These are phyloP conservation scores for Sporisorium graminicola DNA, from an alignment of 1,284 basidiomycete genomes.

Conservation along the genomic window DNA sequence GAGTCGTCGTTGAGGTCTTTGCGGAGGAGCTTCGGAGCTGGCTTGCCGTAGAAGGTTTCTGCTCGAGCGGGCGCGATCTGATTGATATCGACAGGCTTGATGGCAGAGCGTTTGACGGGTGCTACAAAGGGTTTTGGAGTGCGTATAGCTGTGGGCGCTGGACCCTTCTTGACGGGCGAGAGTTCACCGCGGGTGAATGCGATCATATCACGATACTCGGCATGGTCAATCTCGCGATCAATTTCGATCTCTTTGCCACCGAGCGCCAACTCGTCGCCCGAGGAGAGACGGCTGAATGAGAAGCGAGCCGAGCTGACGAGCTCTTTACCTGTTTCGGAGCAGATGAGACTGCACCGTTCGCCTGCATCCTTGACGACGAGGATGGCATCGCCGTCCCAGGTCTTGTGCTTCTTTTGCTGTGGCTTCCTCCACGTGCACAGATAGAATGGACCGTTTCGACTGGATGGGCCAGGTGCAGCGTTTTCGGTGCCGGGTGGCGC, in stretches of 20 bases:
- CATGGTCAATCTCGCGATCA: slow-evolving; percentile 34
- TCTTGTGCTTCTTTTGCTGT: slow-evolving; percentile 84
- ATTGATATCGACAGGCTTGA: slow-evolving; percentile 44
- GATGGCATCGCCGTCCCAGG: slow-evolving; percentile 79
- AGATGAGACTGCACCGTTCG: slow-evolving; percentile 51
- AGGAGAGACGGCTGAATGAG: slow-evolving; percentile 34
- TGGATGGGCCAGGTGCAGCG: slow-evolving; percentile 20
- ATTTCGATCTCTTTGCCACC: slow-evolving; percentile 61
- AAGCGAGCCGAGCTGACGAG: slow-evolving; percentile 41
- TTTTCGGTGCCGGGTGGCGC: neutral
- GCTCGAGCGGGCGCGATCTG: slow-evolving; percentile 38
- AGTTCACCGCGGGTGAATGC: slow-evolving; percentile 42
- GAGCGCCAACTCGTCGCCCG: slow-evolving; percentile 54
- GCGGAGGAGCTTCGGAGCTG: slow-evolving; percentile 12
- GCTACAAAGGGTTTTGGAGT: slow-evolving; percentile 38
- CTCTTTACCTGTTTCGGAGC: slow-evolving; percentile 56
- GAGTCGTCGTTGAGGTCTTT: slow-evolving; percentile 17
- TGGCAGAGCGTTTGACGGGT: slow-evolving; percentile 32
- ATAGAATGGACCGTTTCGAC: slow-evolving; percentile 54
- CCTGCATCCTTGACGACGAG: slow-evolving; percentile 57
- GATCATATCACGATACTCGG: slow-evolving; percentile 31
- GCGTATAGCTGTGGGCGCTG: slow-evolving; percentile 33
- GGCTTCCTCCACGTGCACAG: slow-evolving; percentile 75
- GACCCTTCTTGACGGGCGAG: slow-evolving; percentile 30
- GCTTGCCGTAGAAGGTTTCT: slow-evolving; percentile 50